A percentile compares a stretch with the other conserved stretches of the same genome.
phyloP scores from a whole-genome alignment of 177 flowering plant genomes.

The Vitis hybrid region DNA sequence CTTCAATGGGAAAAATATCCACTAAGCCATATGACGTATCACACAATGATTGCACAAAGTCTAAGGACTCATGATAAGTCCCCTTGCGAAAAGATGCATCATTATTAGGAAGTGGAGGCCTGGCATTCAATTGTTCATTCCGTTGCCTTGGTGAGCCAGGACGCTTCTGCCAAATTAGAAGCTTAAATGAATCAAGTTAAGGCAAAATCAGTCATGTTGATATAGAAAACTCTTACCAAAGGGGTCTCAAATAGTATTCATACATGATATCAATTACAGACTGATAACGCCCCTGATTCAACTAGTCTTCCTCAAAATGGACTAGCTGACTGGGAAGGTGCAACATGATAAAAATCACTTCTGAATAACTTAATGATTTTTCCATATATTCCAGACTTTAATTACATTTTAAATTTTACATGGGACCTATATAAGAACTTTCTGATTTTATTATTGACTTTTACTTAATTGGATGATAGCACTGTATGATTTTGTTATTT shows the following conservation, averaged over 20 bases:
- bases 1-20: conserved; percentile 94
- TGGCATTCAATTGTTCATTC: conserved; percentile 55
- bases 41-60: conserved; percentile 86
- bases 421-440: too few species aligned
- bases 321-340: background rate
- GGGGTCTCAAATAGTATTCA: background rate
- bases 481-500: too few species aligned
- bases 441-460: too few species aligned
- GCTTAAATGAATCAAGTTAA: conserved; percentile 9
- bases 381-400: background rate
- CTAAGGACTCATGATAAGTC: conserved; percentile 88
- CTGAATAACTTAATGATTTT: background rate
- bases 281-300: background rate
- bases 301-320: too few species aligned
- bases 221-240: background rate
- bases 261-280: background rate
- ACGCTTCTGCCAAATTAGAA: conserved; percentile 46
- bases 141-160: conserved; percentile 78
- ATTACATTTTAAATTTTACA: background rate
- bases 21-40: conserved; percentile 94
- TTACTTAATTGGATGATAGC: too few species aligned
- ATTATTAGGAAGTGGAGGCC: conserved; percentile 84
- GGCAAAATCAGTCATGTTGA: background rate
- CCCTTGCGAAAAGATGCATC: conserved; percentile 75
- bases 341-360: background rate